Evolutionary conservation across 805 yeast species (phyloP).

Genomic region (Wickerhamomyces chaumierensis): DNA sequence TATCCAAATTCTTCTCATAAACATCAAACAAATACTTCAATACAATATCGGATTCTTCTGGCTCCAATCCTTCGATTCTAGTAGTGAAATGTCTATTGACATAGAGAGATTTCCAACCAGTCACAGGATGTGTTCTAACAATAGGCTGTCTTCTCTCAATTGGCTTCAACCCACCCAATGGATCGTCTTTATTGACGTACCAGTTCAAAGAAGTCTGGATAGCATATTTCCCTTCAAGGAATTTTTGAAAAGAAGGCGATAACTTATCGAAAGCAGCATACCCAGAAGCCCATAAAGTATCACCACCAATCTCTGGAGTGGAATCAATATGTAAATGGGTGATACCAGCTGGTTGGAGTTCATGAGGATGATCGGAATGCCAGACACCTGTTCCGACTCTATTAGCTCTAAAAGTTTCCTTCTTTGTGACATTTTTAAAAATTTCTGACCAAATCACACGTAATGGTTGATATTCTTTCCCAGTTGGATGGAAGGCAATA

Average conservation of each 20-base stretch:
- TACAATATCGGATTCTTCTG: slow-evolving; percentile 30
- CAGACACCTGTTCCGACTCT: slow-evolving; percentile 22
- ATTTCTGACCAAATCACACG: slow-evolving; percentile 23
- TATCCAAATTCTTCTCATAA: slow-evolving; percentile 37
- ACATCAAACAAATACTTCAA: slow-evolving; percentile 31
- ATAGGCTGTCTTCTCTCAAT: slow-evolving; percentile 43
- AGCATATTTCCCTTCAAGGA: slow-evolving; percentile 40
- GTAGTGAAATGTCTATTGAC: slow-evolving; percentile 37
- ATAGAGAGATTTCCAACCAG: slow-evolving; percentile 46
- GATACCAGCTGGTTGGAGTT: slow-evolving; percentile 41
- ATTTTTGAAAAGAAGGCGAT: slow-evolving; percentile 36
- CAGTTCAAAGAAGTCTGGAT: slow-evolving; percentile 28
- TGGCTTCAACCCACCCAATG: slow-evolving; percentile 31
- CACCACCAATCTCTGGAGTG: slow-evolving; percentile 39
- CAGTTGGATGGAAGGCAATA: slow-evolving; percentile 21
- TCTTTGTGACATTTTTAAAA: slow-evolving; percentile 17
- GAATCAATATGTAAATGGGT: slow-evolving; percentile 40
- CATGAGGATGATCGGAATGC: slow-evolving; percentile 46
- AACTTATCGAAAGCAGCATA: slow-evolving; percentile 44
- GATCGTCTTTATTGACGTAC: slow-evolving; percentile 28
- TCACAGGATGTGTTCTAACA: slow-evolving; percentile 48
- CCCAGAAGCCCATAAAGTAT: slow-evolving; percentile 43
- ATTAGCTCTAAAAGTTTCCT: slow-evolving; percentile 3
- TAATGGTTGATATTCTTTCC: slow-evolving; percentile 21
- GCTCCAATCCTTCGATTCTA: slow-evolving; percentile 24